Evolutionary conservation across 495 filamentous ascomycete genomes (phyloP).

Genomic region (Neurospora sublineolata): DNA sequence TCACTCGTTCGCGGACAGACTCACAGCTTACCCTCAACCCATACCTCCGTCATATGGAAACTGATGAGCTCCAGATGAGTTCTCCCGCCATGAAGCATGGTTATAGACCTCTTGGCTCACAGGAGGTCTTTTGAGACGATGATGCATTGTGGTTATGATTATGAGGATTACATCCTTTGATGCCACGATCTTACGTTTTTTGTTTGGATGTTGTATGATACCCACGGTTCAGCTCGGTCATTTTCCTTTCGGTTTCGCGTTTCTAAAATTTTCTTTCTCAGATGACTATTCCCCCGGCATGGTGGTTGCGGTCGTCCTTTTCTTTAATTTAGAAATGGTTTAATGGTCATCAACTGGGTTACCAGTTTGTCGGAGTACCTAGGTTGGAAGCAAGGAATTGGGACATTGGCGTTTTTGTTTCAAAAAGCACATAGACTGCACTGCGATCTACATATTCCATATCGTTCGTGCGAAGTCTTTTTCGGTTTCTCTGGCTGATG

Average conservation of each 20-base stretch:
- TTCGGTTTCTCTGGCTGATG: not conserved
- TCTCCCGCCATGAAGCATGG: not conserved
- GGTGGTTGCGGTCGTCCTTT: not conserved
- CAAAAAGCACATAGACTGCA: not conserved
- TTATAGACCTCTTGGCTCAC: slow-evolving; percentile 1
- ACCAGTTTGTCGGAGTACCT: not conserved
- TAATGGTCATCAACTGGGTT: not conserved
- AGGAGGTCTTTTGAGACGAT: not conserved
- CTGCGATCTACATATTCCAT: not conserved
- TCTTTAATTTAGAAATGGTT: not conserved
- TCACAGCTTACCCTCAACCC: not conserved
- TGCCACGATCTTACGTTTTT: not conserved
- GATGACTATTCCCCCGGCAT: not conserved
- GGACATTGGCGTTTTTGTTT: not conserved
- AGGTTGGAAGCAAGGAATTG: not conserved
- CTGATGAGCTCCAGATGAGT: slow-evolving; percentile 4
- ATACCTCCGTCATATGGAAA: not conserved
- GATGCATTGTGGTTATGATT: not conserved
- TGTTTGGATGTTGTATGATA: not conserved
- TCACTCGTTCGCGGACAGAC: slow-evolving; percentile 2
- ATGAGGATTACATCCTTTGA: not conserved
- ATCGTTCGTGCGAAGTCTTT: not conserved
- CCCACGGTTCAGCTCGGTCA: not conserved
- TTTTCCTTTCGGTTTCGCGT: not conserved
- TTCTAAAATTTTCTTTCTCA: not conserved